Evolutionary conservation across 805 yeast species (phyloP).

Genomic region (Myxozyma neglecta): DNA sequence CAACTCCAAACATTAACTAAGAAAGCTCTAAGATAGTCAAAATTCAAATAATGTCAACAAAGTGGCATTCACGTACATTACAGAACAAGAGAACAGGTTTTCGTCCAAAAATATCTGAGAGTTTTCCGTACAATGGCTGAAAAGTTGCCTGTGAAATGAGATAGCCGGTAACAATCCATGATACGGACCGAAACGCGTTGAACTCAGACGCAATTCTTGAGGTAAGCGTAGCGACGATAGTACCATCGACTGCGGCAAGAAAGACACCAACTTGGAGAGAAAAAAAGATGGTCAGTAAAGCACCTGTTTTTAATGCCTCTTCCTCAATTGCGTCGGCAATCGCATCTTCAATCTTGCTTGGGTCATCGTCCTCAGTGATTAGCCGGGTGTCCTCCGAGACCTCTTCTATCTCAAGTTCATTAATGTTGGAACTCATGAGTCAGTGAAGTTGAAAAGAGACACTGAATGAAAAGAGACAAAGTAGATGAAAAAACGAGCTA

Average conservation of each 20-base stretch:
- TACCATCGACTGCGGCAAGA: constrained; percentile 53
- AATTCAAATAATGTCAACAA: neutral
- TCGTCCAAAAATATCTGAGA: constrained; percentile 59
- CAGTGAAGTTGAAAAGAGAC: neutral
- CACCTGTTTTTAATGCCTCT: constrained; percentile 11
- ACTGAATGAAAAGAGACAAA: neutral
- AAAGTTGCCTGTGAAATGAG: constrained; percentile 69
- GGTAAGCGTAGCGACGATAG: constrained; percentile 55
- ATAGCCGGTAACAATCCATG: constrained; percentile 77
- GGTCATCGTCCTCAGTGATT: constrained; percentile 2
- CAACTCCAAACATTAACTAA: constrained; percentile 47
- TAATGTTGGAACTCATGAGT: constrained; percentile 7
- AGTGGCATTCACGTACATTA: constrained; percentile 49
- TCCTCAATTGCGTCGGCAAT: constrained; percentile 22
- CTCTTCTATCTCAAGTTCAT: constrained; percentile 15
- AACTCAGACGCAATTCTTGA: constrained; percentile 60
- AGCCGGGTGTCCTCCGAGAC: constrained; percentile 8
- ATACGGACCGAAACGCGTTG: constrained; percentile 50
- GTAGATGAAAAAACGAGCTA: neutral
- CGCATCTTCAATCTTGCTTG: constrained; percentile 11
- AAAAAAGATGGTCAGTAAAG: constrained; percentile 22
- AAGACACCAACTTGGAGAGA: constrained; percentile 46
- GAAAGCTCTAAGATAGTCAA: constrained; percentile 34
- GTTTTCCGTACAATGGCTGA: constrained; percentile 73
- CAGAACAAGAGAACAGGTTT: constrained; percentile 47